phyloP scores from a whole-genome alignment of 331 rosid species.

The Quercus tomentella region DNA sequence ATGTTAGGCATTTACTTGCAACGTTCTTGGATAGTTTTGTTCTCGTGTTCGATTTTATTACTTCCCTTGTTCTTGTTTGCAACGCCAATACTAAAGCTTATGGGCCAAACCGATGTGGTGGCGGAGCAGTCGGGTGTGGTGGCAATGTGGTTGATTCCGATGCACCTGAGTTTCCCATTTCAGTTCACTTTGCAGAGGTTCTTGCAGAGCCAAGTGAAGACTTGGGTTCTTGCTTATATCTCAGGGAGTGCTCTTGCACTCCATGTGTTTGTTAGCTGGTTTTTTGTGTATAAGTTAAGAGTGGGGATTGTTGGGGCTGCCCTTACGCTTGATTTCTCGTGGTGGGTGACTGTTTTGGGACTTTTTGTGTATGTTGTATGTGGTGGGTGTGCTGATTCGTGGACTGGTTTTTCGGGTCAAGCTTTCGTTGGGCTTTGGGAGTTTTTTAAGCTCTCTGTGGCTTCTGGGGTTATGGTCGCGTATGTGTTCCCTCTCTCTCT shows the following conservation, averaged over 20 bases:
- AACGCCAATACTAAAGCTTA: slow-evolving; percentile 47
- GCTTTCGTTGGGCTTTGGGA: slow-evolving; percentile 70
- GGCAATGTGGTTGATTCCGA: slow-evolving; percentile 61
- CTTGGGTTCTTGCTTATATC: slow-evolving; percentile 46
- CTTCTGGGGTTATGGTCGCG: slow-evolving; percentile 75
- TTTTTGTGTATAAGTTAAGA: slow-evolving; percentile 40
- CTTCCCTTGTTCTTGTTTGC: slow-evolving; percentile 57
- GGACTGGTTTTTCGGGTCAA: slow-evolving; percentile 65
- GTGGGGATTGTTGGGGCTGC: slow-evolving; percentile 59
- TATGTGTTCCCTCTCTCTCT: slow-evolving; percentile 16
- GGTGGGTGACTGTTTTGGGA: slow-evolving; percentile 64
- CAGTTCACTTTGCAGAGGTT: slow-evolving; percentile 67
- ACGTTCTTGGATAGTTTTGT: slow-evolving; percentile 63
- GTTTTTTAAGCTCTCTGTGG: slow-evolving; percentile 55
- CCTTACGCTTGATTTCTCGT: slow-evolving; percentile 51
- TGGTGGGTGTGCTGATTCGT: slow-evolving; percentile 53
- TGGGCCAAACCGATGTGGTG: slow-evolving; percentile 41
- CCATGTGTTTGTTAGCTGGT: slow-evolving; percentile 54
- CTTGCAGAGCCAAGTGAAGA: slow-evolving; percentile 67
- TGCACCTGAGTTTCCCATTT: slow-evolving; percentile 72
- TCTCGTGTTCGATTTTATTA: slow-evolving; percentile 36
- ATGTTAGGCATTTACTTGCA: slow-evolving; percentile 62
- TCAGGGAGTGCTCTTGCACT: slow-evolving; percentile 42
- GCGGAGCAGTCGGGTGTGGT: slow-evolving; percentile 61
- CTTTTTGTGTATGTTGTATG: slow-evolving; percentile 38